These are phyloP conservation scores for Ambrosia hybrid DNA, from an alignment of 140 eudicot species.

Conservation along the genomic window DNA sequence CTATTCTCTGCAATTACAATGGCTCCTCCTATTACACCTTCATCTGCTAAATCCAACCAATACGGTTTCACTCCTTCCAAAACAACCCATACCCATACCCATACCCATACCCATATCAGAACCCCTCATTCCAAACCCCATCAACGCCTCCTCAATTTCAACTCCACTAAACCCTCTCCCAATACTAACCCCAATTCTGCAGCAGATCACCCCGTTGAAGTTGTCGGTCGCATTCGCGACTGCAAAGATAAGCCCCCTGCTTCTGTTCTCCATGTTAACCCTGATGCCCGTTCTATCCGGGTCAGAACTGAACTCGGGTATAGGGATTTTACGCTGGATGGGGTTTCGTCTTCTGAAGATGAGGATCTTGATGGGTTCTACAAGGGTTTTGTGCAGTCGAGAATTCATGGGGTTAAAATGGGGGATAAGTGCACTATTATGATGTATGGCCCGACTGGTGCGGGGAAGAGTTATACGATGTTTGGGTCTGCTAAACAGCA, in stretches of 20 bases:
- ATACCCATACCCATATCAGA: slow-evolving; percentile 21
- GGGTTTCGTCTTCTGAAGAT: slow-evolving; percentile 72
- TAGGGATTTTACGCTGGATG: slow-evolving; percentile 83
- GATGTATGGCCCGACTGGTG: slow-evolving; percentile 99
- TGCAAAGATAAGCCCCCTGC: slow-evolving; percentile 51
- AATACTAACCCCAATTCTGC: slow-evolving; percentile 63
- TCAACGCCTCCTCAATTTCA: slow-evolving; percentile 49
- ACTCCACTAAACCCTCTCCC: slow-evolving; percentile 51
- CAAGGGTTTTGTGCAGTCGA: slow-evolving; percentile 61
- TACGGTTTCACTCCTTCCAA: slow-evolving; percentile 41
- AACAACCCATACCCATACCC: slow-evolving; percentile 13
- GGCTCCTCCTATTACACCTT: slow-evolving; percentile 64
- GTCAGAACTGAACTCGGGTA: slow-evolving; percentile 79
- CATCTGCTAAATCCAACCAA: slow-evolving; percentile 37
- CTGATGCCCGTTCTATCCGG: slow-evolving; percentile 50
- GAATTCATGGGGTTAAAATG: slow-evolving; percentile 77
- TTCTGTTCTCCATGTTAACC: slow-evolving; percentile 44
- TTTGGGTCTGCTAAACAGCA: slow-evolving; percentile 83
- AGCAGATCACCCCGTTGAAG: slow-evolving; percentile 89
- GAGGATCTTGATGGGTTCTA: slow-evolving; percentile 84
- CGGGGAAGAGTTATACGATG: slow-evolving; percentile 96
- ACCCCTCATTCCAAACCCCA: slow-evolving; percentile 68
- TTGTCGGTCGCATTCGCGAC: slow-evolving; percentile 76
- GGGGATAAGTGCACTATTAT: slow-evolving; percentile 89
- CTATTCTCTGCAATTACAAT: slow-evolving; percentile 11